Base-by-base conservation (phyloP, 345 rosid genomes). In the Carallia pectinifolia region DNA sequence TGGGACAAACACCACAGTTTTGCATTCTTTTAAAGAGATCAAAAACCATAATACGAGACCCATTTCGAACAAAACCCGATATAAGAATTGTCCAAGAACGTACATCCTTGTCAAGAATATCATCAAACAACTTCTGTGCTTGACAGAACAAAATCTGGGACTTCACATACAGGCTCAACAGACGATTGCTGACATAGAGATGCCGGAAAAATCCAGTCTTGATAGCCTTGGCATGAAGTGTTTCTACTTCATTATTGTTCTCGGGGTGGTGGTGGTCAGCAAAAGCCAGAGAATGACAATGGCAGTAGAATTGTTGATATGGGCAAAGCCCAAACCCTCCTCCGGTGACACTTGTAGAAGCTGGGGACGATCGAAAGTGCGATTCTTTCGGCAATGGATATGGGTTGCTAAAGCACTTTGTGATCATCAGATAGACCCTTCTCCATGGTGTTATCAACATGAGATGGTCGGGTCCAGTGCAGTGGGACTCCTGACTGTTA, bases 71-170 rank as follows among this genome's bases (percentile, higher is more conserved):
- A 64, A 79, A 73, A 12, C 84, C 70, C 5, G 86, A 82, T 19
- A 86, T 48, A 15, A 84, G 79, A 40, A 73, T 67, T 12, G 88
- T 84, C 86, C 88, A 86, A 0, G 83, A 53, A 37, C 80, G 81
- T 27, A 84, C 84, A 9, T 65, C 39, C 44, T 68, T 74, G 2
- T 16, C 6, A 33, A 47, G 69, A 62, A 74, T 62, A 55, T 74
- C 78, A 44, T 68, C 69, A 30, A 74, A 74, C 52, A 74, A 48
- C 64, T 74, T 62, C 61, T 47, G 69, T 44, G 73, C 78, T 44
- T 44, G 5, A 34, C 48, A 4, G 27, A 5, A 30, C 52, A 74
- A 55, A 36, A 10, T 34, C 16, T 18, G 58, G 19, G 36, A 44
- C 58, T 54, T 74, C 4, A 12, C 37, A 13, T 74, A 74, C 0